Evolutionary conservation across 768 basidiomycete species (phyloP).

Genomic region (Russula lepida): DNA sequence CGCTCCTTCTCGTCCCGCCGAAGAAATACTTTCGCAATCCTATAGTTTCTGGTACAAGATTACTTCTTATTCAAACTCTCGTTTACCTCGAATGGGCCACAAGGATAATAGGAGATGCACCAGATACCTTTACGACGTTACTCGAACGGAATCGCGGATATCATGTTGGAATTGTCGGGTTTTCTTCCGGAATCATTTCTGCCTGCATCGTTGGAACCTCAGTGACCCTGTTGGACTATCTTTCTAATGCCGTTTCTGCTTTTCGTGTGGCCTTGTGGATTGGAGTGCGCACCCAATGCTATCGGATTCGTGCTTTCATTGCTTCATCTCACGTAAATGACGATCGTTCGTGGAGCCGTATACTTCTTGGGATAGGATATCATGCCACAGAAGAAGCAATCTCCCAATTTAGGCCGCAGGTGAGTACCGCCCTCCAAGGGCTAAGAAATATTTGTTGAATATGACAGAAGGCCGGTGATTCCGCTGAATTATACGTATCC

Average conservation of each 20-base stretch:
- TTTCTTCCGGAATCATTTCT: constrained; percentile 50
- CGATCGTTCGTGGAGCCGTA: constrained; percentile 39
- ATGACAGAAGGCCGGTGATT: constrained; percentile 14
- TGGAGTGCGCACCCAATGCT: constrained; percentile 36
- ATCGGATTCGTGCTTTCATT: constrained; percentile 21
- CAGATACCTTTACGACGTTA: constrained; percentile 24
- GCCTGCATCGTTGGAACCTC: constrained; percentile 46
- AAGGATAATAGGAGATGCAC: constrained; percentile 3
- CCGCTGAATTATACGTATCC: constrained; percentile 37
- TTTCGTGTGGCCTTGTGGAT: constrained; percentile 49
- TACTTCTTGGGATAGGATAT: constrained; percentile 31
- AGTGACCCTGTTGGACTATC: constrained; percentile 31
- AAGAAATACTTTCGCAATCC: constrained; percentile 37
- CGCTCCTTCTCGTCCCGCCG: constrained; percentile 33
- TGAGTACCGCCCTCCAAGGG: constrained; percentile 5
- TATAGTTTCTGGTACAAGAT: constrained; percentile 38
- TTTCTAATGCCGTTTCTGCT: constrained; percentile 37
- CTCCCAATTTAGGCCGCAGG: constrained; percentile 23
- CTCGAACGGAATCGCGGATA: constrained; percentile 31
- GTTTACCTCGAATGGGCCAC: constrained; percentile 43
- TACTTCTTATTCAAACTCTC: constrained; percentile 45
- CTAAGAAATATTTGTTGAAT: constrained; percentile 16
- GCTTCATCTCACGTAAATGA: constrained; percentile 20
- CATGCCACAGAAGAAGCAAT: constrained; percentile 25
- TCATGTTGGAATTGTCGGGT: constrained; percentile 37